Evolutionary conservation across 257 asterid genomes (phyloP).

Genomic region (Oldenlandia corymbosa): DNA sequence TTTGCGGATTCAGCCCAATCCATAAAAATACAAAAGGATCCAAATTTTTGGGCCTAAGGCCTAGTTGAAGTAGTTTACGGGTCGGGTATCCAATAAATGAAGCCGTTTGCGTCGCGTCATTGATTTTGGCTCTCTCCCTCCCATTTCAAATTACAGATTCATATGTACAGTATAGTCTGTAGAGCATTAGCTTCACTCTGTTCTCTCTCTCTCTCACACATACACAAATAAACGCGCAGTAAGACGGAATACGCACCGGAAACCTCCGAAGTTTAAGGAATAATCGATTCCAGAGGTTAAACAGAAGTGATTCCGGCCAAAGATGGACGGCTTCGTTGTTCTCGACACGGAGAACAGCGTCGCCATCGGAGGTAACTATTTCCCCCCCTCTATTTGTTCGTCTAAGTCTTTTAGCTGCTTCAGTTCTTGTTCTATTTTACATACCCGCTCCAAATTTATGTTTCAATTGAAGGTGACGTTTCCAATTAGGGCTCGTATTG

Average conservation of each 20-base stretch:
- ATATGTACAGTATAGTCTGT: too few species aligned
- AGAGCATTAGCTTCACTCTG: neutral
- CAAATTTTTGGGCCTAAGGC: neutral
- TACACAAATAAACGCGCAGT: neutral
- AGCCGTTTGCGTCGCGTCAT: neutral
- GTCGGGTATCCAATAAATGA: neutral
- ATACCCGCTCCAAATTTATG: neutral
- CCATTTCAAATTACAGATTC: slow-evolving; percentile 3
- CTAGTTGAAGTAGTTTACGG: neutral
- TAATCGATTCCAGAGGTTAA: neutral
- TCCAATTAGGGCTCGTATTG: neutral
- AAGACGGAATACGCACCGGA: neutral
- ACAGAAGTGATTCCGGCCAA: neutral
- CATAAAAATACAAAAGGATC: neutral
- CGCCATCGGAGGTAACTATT: slow-evolving; percentile 34
- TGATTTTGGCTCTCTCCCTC: neutral
- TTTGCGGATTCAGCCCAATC: neutral
- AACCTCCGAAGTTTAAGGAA: neutral
- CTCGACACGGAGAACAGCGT: slow-evolving; percentile 27
- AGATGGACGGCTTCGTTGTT: slow-evolving; percentile 25
- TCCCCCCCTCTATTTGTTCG: neutral
- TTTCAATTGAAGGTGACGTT: neutral
- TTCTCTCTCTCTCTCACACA: neutral
- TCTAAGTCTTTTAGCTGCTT: neutral
- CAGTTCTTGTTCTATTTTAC: neutral